Base-by-base conservation (phyloP, 768 basidiomycete species). In the Lactarius indigo region DNA sequence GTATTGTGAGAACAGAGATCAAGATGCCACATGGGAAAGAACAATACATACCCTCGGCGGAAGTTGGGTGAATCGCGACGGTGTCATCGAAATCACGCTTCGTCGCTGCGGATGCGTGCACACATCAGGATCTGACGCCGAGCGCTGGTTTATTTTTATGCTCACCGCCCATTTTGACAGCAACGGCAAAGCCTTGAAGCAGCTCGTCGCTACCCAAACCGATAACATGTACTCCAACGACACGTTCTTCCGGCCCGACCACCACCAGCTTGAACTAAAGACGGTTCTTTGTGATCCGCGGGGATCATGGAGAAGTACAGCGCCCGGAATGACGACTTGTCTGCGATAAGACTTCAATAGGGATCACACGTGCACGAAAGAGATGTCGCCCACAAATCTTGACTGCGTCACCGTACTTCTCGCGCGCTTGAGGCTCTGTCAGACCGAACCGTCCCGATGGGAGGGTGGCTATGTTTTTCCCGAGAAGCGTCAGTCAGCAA, bases 401-500 rank as follows among this genome's bases (percentile, higher is more conserved):
- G 69, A 98, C 82, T 56, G 86, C 82, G 68, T 90, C 88, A 63
- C 97, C 97, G 73, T 92, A 96, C 77, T 92, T 89, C 80, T 89
- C 80, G 72, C 86, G 83, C 37, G 97, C 97, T 74, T 97, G 84
- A 0, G 91, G 88, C 76, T 99, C 96, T 9, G 96, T 97, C 70
- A 98, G 81, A 59, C 97, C 97, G 39, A 98, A 98, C 93, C 17
- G 95, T 92, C 37, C 97, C 97, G 66, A 97, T 92, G 15, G 96
- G 87, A 0, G 96, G 97, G 76, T 98, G 96, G 9, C 94, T 96
- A 68, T 33, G n/a, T 61, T 66, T 37, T 35, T 61, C 37, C 65
- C 64, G 41, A 57, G 52, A 44, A 12, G 57, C 52, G 33, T 41
- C 50, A 58, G 50, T 56, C 33, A 66, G 10, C 35, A 63, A 64